phyloP scores from a whole-genome alignment of 2,329 filamentous ascomycete species.

The Neofusicoccum umdonicola region DNA sequence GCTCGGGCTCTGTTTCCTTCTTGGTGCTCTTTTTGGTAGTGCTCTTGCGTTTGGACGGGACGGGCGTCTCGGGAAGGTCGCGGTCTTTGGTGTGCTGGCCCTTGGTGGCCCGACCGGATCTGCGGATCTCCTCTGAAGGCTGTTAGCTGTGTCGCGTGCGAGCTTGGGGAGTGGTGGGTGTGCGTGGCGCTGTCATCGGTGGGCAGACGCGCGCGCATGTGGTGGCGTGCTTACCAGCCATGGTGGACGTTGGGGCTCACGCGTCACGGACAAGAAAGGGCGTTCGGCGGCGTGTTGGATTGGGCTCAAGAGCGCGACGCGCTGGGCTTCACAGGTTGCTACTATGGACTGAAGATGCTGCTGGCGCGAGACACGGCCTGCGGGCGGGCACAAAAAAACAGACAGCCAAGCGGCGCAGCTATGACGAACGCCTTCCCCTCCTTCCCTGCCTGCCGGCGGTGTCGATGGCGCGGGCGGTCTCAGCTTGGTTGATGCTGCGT shows the following conservation, averaged over 20 bases:
- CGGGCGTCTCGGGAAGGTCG: slow-evolving; percentile 50
- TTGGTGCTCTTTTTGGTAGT: slow-evolving; percentile 47
- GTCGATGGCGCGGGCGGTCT: background rate
- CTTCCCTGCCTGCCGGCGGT: slow-evolving; percentile 1
- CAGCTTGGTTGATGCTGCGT: background rate
- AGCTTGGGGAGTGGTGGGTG: slow-evolving; percentile 19
- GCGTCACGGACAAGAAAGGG: slow-evolving; percentile 14
- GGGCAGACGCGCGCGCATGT: slow-evolving; percentile 11
- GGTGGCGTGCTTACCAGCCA: slow-evolving; percentile 59
- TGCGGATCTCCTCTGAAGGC: slow-evolving; percentile 73
- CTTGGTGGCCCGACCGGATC: slow-evolving; percentile 94
- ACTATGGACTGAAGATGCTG: slow-evolving; percentile 18
- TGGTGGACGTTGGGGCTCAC: slow-evolving; percentile 33
- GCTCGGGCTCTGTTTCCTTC: slow-evolving; percentile 48
- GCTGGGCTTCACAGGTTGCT: slow-evolving; percentile 29
- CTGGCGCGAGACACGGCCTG: slow-evolving; percentile 6
- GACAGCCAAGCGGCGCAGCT: slow-evolving; percentile 13
- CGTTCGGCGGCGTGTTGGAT: background rate
- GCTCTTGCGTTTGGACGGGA: slow-evolving; percentile 45
- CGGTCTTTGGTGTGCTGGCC: slow-evolving; percentile 90
- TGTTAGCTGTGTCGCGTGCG: slow-evolving; percentile 26
- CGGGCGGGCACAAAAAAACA: slow-evolving; percentile 2
- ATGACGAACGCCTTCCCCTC: background rate
- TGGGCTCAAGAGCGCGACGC: slow-evolving; percentile 16
- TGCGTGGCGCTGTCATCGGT: slow-evolving; percentile 15